phyloP scores from a whole-genome alignment of 2,329 filamentous ascomycete species.

The Epichloe uncinata region DNA sequence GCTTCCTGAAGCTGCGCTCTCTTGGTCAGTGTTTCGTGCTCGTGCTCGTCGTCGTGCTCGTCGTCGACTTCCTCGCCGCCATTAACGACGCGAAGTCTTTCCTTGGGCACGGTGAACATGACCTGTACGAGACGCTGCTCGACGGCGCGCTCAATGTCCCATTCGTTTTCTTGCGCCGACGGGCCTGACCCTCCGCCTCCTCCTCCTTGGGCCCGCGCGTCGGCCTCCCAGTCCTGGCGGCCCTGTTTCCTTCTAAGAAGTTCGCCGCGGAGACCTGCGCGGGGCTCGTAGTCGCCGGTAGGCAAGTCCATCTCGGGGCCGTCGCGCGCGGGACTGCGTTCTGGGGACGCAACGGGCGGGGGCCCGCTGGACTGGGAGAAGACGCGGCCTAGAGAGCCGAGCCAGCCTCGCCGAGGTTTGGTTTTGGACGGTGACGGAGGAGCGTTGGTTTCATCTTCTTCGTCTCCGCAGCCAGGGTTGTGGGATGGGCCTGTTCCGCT shows the following conservation, averaged over 20 bases:
- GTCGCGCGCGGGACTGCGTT: conserved; percentile 14
- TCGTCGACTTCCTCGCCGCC: conserved; percentile 36
- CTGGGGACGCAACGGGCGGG: background rate
- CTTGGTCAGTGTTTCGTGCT: conserved; percentile 6
- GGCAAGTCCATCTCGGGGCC: conserved; percentile 19
- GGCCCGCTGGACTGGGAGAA: conserved; percentile 32
- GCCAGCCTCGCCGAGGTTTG: conserved; percentile 46
- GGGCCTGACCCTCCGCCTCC: conserved; percentile 15
- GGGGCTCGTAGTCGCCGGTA: conserved; percentile 29
- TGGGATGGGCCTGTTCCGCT: conserved; percentile 10
- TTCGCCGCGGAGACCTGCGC: conserved; percentile 31
- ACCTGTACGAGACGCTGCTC: conserved; percentile 62
- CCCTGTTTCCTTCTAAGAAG: conserved; percentile 42
- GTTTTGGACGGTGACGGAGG: conserved; percentile 44
- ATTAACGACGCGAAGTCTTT: conserved; percentile 82
- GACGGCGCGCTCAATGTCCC: conserved; percentile 64
- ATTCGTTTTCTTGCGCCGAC: conserved; percentile 47
- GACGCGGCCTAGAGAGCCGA: conserved; percentile 54
- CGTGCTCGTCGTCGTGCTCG: conserved; percentile 1
- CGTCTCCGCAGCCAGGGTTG: conserved; percentile 17
- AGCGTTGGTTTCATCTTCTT: conserved; percentile 21
- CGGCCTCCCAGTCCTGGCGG: conserved; percentile 38
- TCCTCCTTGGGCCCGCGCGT: conserved; percentile 12
- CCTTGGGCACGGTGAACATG: conserved; percentile 89
- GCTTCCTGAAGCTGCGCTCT: conserved; percentile 1